A percentile compares a stretch with the other conserved stretches of the same genome.
These are phyloP conservation scores for Rhizopogon vesiculosus DNA, from an alignment of 768 basidiomycete genomes.

Conservation along the genomic window DNA sequence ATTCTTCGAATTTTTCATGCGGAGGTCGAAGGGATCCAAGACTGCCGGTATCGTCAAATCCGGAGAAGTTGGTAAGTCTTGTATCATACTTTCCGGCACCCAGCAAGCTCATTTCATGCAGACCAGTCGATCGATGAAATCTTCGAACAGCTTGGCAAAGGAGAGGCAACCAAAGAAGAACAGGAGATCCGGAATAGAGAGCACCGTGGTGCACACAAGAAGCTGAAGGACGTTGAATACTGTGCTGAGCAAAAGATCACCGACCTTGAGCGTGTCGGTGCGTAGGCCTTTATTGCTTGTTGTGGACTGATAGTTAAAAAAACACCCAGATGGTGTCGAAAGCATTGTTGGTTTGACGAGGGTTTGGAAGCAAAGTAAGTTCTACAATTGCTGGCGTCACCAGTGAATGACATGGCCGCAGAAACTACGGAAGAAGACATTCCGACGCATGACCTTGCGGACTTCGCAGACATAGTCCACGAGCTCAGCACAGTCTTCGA, in stretches of 20 bases:
- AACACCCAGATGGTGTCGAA: not conserved
- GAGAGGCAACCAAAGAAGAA: not conserved
- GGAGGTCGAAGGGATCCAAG: not conserved
- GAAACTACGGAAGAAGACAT: not conserved
- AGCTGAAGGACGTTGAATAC: slow-evolving; percentile 9
- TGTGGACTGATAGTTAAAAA: not conserved
- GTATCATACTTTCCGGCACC: not conserved
- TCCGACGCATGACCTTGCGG: not conserved
- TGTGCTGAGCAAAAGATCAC: slow-evolving; percentile 3
- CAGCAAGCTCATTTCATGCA: not conserved
- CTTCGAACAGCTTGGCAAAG: not conserved
- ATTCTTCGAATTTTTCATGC: not conserved
- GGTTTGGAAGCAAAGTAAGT: not conserved
- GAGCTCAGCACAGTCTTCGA: slow-evolving; percentile 5
- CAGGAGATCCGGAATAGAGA: slow-evolving; percentile 1
- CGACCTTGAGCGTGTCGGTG: slow-evolving; percentile 1
- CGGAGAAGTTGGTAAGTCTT: not conserved
- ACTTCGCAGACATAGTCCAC: slow-evolving; percentile 4
- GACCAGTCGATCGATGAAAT: not conserved
- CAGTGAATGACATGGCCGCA: not conserved
- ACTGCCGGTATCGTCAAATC: not conserved
- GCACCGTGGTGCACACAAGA: slow-evolving; percentile 5
- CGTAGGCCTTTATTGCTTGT: not conserved
- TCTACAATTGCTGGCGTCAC: not conserved
- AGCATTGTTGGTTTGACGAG: not conserved